Base-by-base conservation (phyloP, 495 filamentous ascomycete genomes). In the Delitschia confertaspora region DNA sequence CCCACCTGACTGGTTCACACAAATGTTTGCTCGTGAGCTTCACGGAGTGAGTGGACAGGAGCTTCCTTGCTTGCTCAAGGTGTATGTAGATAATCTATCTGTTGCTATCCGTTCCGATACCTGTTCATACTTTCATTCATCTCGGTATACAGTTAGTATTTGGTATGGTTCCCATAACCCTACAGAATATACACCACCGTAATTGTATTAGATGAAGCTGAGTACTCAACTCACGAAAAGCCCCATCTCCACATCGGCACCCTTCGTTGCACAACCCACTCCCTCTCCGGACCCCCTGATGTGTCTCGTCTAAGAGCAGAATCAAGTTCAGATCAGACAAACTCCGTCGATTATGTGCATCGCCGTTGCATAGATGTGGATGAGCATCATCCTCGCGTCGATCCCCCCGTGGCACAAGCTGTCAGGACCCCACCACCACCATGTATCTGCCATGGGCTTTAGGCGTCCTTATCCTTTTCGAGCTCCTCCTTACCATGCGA, bases 321-420 rank as follows among this genome's bases (percentile, higher is more conserved):
- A n/a, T n/a, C n/a, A n/a, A n/a, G n/a, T n/a, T n/a, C n/a, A 33
- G 38, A n/a, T 10, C 5, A 47, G 27, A 32, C 19, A 14, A 34
- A 24, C 18, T 14, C 32, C 34, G 8, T 11, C 26, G 2, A 40
- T 36, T 29, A 13, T 35, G 42, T 49, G 47, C 55, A 47, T 31
- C 33, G 32, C 51, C 43, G 51, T 58, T 47, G 47, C 38, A 31
- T 40, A 35, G 35, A 29, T 24, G 42, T 6, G 16, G n/a, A 30
- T 16, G 36, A 26, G 23, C 18, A 43, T 13, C 17, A 13, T 38
- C 17, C 17, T 48, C 47, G 42, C 43, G 33, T 25, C 38, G 45
- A 46, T 51, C 52, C 53, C n/a, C 45, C 43, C 13, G 56, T 59
- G 29, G 11, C 33, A 49, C 51, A 24, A n/a, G 24, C 42, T 53